A percentile compares a stretch with the other conserved stretches of the same genome.
Conservation (phyloP, 345 rosid genomes). For the Reutealis trisperma region DNA sequence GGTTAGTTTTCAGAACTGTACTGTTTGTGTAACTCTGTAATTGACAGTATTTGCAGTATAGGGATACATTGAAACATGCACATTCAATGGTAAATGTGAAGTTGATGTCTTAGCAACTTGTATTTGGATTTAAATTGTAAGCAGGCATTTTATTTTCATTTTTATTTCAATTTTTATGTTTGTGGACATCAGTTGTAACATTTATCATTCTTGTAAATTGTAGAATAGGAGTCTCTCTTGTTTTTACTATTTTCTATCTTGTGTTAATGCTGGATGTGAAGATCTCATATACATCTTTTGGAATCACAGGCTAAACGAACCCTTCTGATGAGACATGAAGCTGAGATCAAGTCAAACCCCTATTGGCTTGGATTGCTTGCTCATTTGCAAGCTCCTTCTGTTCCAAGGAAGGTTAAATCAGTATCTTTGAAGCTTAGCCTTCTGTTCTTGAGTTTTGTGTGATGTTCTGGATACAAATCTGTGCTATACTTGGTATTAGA, state of each 20-base stretch:
- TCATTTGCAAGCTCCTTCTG: conserved; percentile 94
- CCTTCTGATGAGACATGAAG: conserved; percentile 98
- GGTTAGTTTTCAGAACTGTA: conserved; percentile 52
- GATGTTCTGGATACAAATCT: not conserved
- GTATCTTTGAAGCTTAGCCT: conserved; percentile 5
- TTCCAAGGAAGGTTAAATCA: conserved; percentile 77
- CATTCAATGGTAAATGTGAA: not conserved
- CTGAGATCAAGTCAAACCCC: conserved; percentile 96
- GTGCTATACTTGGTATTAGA: not conserved
- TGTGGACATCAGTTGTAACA: not conserved
- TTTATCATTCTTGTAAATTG: not conserved
- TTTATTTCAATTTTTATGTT: not conserved
- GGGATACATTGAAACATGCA: not conserved
- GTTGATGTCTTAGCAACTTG: not conserved
- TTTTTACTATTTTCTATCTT: not conserved
- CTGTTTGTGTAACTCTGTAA: not conserved
- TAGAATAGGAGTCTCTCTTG: not conserved
- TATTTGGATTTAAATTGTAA: conserved; percentile 15
- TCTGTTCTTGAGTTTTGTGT: not conserved
- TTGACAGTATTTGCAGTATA: not conserved
- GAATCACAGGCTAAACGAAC: conserved; percentile 85
- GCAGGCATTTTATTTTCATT: not conserved
- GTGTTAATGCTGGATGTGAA: not conserved
- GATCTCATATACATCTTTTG: conserved; percentile 7
- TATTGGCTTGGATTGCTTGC: conserved; percentile 98